These are phyloP conservation scores for Rhizopogon rudus DNA, from an alignment of 768 basidiomycete species.

Conservation along the genomic window DNA sequence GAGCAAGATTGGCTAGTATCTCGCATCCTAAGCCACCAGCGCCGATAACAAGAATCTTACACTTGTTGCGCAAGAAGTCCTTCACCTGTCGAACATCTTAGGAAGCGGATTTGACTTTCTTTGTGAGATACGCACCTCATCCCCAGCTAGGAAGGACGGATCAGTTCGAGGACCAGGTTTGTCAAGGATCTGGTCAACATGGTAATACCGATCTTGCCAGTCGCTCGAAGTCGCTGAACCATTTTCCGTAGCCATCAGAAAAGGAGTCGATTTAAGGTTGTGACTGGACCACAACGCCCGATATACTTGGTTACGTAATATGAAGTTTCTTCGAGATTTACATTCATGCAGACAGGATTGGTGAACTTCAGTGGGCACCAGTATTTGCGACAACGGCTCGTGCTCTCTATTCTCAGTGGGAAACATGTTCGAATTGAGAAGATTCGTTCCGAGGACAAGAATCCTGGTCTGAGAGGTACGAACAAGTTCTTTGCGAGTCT, in stretches of 20 bases:
- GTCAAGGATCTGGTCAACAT: slow-evolving; percentile 85
- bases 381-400: slow-evolving; percentile 77
- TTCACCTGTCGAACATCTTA: slow-evolving; percentile 58
- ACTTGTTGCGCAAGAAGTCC: slow-evolving; percentile 72
- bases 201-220: slow-evolving; percentile 65
- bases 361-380: slow-evolving; percentile 76
- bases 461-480: slow-evolving; percentile 89
- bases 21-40: slow-evolving; percentile 98
- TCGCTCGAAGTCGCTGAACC: slow-evolving; percentile 34
- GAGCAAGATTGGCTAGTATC: slow-evolving; percentile 92
- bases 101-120: not conserved
- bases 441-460: slow-evolving; percentile 88
- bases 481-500: not conserved
- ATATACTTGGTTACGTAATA: slow-evolving; percentile 20
- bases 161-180: slow-evolving; percentile 88
- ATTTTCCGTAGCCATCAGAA: slow-evolving; percentile 27
- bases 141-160: slow-evolving; percentile 74
- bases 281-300: not conserved
- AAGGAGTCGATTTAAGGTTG: slow-evolving; percentile 5
- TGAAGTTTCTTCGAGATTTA: not conserved
- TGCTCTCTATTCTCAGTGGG: slow-evolving; percentile 87
- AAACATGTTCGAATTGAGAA: slow-evolving; percentile 79
- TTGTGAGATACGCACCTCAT: slow-evolving; percentile 49
- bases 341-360: slow-evolving; percentile 37
- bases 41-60: slow-evolving; percentile 96